A percentile compares a stretch with the other conserved stretches of the same genome.
Conservation (phyloP, 768 basidiomycete species). For the Hygrophorus russula region DNA sequence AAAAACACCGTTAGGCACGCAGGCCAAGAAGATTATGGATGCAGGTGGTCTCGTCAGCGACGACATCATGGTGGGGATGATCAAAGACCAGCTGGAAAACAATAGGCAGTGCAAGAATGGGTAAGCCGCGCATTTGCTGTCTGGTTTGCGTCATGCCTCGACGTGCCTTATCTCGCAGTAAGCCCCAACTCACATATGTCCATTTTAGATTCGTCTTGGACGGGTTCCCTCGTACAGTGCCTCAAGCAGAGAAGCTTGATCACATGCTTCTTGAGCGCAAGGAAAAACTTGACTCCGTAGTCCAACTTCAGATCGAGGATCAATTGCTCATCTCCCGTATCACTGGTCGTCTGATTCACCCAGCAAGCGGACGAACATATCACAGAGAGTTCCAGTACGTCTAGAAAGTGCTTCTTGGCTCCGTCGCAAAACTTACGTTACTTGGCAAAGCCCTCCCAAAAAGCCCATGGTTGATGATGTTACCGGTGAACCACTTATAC, state of each 20-base stretch:
- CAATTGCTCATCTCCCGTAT: slow-evolving; percentile 95
- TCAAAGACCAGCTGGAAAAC: slow-evolving; percentile 87
- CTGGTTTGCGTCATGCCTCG: no score
- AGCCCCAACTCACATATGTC: not conserved
- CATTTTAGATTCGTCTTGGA: slow-evolving; percentile 84
- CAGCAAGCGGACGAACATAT: slow-evolving; percentile 81
- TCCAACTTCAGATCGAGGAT: slow-evolving; percentile 89
- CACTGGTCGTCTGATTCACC: slow-evolving; percentile 91
- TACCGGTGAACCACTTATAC: slow-evolving; percentile 91
- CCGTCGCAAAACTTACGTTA: not conserved
- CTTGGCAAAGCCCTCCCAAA: slow-evolving; percentile 75
- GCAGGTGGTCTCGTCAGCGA: slow-evolving; percentile 90
- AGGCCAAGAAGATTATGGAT: slow-evolving; percentile 98
- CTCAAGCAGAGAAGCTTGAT: slow-evolving; percentile 94
- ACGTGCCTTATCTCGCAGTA: not conserved
- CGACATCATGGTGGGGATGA: slow-evolving; percentile 97
- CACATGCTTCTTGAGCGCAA: slow-evolving; percentile 73
- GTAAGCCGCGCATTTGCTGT: no score
- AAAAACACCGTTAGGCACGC: slow-evolving; percentile 79
- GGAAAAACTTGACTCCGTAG: slow-evolving; percentile 86
- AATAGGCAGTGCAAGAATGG: slow-evolving; percentile 93
- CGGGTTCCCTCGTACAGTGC: slow-evolving; percentile 97
- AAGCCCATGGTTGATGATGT: slow-evolving; percentile 90
- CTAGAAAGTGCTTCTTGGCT: slow-evolving; percentile 2
- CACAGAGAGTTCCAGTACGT: slow-evolving; percentile 91